Percentiles rank a stretch among this genome's conserved stretches.
Evolutionary conservation across 805 yeast genomes (phyloP).

Genomic region (Kuraishia cidri): DNA sequence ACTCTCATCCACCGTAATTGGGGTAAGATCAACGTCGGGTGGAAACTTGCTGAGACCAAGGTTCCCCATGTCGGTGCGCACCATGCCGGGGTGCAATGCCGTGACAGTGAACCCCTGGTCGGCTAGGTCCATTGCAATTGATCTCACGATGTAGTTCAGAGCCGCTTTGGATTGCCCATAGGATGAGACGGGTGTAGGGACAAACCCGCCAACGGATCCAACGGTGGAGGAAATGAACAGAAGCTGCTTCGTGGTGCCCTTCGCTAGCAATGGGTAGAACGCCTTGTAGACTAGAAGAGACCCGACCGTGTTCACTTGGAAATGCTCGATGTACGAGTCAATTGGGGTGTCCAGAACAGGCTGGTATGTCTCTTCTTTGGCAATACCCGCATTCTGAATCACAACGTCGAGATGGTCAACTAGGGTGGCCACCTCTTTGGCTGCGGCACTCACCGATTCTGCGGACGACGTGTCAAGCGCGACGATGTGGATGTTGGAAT

Average conservation of each 20-base stretch:
- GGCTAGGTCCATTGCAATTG: slow-evolving; percentile 14
- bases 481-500: not conserved
- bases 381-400: slow-evolving; percentile 1
- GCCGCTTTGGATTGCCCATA: slow-evolving; percentile 30
- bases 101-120: slow-evolving; percentile 18
- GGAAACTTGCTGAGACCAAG: not conserved
- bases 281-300: slow-evolving; percentile 11
- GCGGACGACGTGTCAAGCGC: not conserved
- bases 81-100: slow-evolving; percentile 30
- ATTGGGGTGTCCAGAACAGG: not conserved
- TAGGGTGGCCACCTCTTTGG: not conserved
- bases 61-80: slow-evolving; percentile 23
- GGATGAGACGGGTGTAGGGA: slow-evolving; percentile 12
- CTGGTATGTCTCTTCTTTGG: not conserved
- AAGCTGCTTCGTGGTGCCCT: slow-evolving; percentile 11
- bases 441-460: not conserved
- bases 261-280: slow-evolving; percentile 12
- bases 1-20: slow-evolving; percentile 14
- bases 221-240: slow-evolving; percentile 16
- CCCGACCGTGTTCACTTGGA: slow-evolving; percentile 13
- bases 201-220: slow-evolving; percentile 12
- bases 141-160: slow-evolving; percentile 19
- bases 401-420: not conserved
- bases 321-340: slow-evolving; percentile 6
- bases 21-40: too few species aligned